Conservation (phyloP, 2,329 filamentous ascomycete genomes). For the Penicillium sp. region DNA sequence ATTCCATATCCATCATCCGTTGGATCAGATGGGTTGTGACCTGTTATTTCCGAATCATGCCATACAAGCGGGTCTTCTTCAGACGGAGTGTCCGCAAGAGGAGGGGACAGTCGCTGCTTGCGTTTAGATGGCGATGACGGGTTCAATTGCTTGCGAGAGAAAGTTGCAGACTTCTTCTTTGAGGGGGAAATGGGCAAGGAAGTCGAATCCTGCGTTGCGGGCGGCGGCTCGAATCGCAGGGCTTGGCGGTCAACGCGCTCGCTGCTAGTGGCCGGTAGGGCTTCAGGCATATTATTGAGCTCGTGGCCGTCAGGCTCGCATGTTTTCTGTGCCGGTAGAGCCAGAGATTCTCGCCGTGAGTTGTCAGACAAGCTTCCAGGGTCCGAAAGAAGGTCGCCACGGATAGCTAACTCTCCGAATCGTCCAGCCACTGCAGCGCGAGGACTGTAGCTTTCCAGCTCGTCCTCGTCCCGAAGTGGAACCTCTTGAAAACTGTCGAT, state of each 20-base stretch:
- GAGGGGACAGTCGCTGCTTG: slow-evolving; percentile 34
- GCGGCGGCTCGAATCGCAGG: slow-evolving; percentile 10
- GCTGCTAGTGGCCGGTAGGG: slow-evolving; percentile 10
- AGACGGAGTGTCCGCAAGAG: slow-evolving; percentile 23
- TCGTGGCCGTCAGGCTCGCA: slow-evolving; percentile 10
- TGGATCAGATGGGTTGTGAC: slow-evolving; percentile 55
- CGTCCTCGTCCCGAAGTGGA: slow-evolving; percentile 32
- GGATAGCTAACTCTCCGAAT: slow-evolving; percentile 42
- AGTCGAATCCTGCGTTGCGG: slow-evolving; percentile 6
- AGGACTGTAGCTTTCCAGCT: slow-evolving; percentile 38
- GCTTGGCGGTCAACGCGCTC: slow-evolving; percentile 7
- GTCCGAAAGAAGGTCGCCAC: slow-evolving; percentile 28
- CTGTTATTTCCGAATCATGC: slow-evolving; percentile 63
- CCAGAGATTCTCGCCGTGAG: slow-evolving; percentile 8
- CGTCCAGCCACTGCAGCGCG: slow-evolving; percentile 40
- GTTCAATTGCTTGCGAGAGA: slow-evolving; percentile 26
- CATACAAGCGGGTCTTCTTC: slow-evolving; percentile 47
- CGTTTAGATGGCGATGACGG: slow-evolving; percentile 24
- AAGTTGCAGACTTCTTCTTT: slow-evolving; percentile 18
- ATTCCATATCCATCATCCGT: slow-evolving; percentile 63
- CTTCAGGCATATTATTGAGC: slow-evolving; percentile 20
- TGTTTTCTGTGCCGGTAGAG: slow-evolving; percentile 13
- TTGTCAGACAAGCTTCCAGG: slow-evolving; percentile 14
- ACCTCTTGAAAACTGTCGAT: slow-evolving; percentile 31
- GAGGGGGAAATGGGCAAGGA: slow-evolving; percentile 16